Evolutionary conservation across 805 yeast species (phyloP).

Genomic region (Candida ortonii): DNA sequence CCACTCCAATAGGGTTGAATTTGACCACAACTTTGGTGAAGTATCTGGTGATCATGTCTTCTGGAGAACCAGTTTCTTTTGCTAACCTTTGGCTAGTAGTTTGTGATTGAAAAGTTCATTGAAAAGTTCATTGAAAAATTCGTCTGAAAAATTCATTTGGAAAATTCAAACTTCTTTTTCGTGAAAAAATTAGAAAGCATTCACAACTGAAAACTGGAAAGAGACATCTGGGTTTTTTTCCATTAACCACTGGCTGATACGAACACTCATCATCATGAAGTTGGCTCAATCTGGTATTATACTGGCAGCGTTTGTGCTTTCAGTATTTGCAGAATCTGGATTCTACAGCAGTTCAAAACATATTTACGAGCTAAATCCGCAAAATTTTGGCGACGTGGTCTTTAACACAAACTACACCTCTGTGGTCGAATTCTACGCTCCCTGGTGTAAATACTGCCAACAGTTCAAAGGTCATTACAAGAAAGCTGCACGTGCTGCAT

Average conservation of each 20-base stretch:
- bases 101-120: not conserved
- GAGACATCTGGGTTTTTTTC: too few species aligned
- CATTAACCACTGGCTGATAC: too few species aligned
- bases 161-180: too few species aligned
- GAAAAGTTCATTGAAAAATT: too few species aligned
- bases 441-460: constrained; percentile 97
- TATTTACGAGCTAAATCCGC: constrained; percentile 27
- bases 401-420: constrained; percentile 72
- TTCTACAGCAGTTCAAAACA: constrained; percentile 26
- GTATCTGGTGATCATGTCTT: constrained; percentile 83
- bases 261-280: too few species aligned
- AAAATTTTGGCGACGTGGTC: constrained; percentile 63
- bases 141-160: too few species aligned
- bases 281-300: too few species aligned
- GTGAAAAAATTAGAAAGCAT: too few species aligned
- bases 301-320: constrained; percentile 6
- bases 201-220: too few species aligned
- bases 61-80: too few species aligned
- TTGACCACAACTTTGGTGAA: constrained; percentile 72
- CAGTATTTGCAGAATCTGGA: constrained; percentile 9
- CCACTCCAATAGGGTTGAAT: constrained; percentile 73
- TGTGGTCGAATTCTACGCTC: constrained; percentile 87
- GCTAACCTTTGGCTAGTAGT: too few species aligned
- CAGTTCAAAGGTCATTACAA: constrained; percentile 61
- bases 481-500: constrained; percentile 60